Base-by-base conservation (phyloP, 495 filamentous ascomycete species). In the Parathielavia hyrcaniae region DNA sequence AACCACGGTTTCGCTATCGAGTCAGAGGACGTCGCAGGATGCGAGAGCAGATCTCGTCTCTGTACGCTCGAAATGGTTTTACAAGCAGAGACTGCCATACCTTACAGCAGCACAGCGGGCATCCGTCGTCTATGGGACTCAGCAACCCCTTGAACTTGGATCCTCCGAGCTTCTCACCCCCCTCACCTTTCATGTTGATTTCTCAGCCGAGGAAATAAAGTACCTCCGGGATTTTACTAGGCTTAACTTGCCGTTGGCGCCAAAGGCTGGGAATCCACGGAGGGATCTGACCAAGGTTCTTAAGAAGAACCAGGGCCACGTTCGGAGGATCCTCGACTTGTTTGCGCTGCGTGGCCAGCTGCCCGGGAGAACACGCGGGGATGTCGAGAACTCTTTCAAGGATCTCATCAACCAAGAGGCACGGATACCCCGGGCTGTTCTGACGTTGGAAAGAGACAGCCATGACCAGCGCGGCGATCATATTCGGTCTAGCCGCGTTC, bases 151-250 rank as follows among this genome's bases (percentile, higher is more conserved):
- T 5, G 54, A 55, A 0, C 38, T 62, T 7, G 43, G 49, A 13
- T 13, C 30, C 1, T 16, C 26, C 2, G 13, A 26, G 0, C 55
- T 62, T 6, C 5, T 4, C 7, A 20, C 5, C 0, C 60, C 60
- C 36, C 20, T 43, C 0, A 51, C 45, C 1, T 35, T 74, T 22
- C 76, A 79, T 45, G 71, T 79, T 9, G 76, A 77, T 59, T 76
- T 79, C 32, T 76, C 73, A 50, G 51, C 71, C 32, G 77, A 80
- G 57, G 84, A 88, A 64, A 71, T 75, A 20, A 73, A 77, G 69
- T 49, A 41, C n/a, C 19, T 69, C 1, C 49, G 35, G 4, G 19
- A 4, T 0, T 17, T 61, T 6, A 35, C 50, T 10, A 41, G 63
- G 20, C 17, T 50, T 4, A 41, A 56, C 1, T 26, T 65, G 1